These are phyloP conservation scores for Magnusiomyces paraingens DNA, from an alignment of 1,139 yeast genomes.

Conservation along the genomic window DNA sequence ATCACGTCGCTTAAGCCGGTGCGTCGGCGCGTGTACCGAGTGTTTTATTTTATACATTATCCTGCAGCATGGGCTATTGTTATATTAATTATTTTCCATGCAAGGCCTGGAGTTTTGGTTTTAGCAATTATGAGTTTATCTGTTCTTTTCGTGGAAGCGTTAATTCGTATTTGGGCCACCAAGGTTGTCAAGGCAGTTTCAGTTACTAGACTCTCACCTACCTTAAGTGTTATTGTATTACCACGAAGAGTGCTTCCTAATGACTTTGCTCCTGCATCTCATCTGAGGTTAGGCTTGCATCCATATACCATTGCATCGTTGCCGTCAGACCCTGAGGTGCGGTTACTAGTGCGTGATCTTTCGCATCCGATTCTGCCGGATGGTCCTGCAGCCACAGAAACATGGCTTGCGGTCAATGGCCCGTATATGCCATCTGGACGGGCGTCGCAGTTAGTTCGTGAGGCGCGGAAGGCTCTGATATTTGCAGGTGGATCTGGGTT, in stretches of 20 bases:
- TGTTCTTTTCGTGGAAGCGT: constrained; percentile 42
- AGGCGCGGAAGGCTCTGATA: constrained; percentile 47
- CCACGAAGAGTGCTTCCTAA: constrained; percentile 31
- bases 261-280: constrained; percentile 40
- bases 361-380: no score
- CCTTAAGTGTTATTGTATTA: constrained; percentile 32
- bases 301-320: constrained; percentile 77
- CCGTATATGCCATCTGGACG: constrained; percentile 23
- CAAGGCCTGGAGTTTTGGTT: constrained; percentile 64
- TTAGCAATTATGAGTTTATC: constrained; percentile 43
- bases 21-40: constrained; percentile 47
- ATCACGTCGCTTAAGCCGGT: constrained; percentile 52
- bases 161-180: constrained; percentile 29
- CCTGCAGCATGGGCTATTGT: constrained; percentile 60
- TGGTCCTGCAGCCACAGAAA: no score
- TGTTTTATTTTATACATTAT: constrained; percentile 65
- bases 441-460: no score
- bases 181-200: constrained; percentile 26
- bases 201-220: constrained; percentile 28
- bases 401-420: constrained; percentile 23
- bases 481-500: constrained; percentile 87
- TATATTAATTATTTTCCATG: constrained; percentile 57
- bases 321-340: constrained; percentile 43
- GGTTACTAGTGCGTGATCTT: constrained; percentile 39
- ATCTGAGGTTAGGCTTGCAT: constrained; percentile 47